These are phyloP conservation scores for Fusarium mangiferae DNA, from an alignment of 2,329 filamentous ascomycete genomes.

Conservation along the genomic window DNA sequence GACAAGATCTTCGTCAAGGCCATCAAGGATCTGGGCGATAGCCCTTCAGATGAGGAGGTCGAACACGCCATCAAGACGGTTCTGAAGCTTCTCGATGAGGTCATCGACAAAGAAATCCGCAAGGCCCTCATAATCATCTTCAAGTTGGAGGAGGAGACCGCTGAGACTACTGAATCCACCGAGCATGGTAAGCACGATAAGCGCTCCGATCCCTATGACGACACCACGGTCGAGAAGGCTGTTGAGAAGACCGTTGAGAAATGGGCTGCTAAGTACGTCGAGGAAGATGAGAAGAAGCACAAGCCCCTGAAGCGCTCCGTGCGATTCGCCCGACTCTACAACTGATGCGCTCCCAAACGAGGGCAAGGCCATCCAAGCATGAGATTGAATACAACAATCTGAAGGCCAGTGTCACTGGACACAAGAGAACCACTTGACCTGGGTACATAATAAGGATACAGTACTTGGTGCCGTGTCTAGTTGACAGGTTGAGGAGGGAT, in stretches of 20 bases:
- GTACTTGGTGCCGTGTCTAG: neutral
- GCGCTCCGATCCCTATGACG: conserved; percentile 12
- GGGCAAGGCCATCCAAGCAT: conserved; percentile 8
- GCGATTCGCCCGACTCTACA: conserved; percentile 34
- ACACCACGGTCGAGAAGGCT: conserved; percentile 20
- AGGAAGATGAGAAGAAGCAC: conserved; percentile 1
- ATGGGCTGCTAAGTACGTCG: conserved; percentile 9
- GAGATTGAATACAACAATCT: neutral
- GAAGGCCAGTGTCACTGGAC: neutral
- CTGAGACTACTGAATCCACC: neutral
- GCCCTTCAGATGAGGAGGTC: neutral
- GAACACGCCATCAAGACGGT: conserved; percentile 1
- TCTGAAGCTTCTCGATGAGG: conserved; percentile 9
- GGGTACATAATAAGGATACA: neutral
- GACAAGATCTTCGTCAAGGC: conserved; percentile 8
- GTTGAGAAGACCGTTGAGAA: conserved; percentile 20
- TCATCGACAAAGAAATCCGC: conserved; percentile 17
- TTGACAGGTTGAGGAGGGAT: conserved; percentile 16
- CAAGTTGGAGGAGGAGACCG: neutral
- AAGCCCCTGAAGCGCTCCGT: neutral
- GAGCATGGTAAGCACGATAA: conserved; percentile 5
- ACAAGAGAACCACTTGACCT: neutral
- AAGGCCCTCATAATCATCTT: conserved; percentile 21
- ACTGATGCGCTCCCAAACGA: conserved; percentile 18
- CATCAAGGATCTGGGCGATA: conserved; percentile 3